Evolutionary conservation across 371 early-diverging fungal species (phyloP).

Genomic region (Paraphysoderma sedebokerense): DNA sequence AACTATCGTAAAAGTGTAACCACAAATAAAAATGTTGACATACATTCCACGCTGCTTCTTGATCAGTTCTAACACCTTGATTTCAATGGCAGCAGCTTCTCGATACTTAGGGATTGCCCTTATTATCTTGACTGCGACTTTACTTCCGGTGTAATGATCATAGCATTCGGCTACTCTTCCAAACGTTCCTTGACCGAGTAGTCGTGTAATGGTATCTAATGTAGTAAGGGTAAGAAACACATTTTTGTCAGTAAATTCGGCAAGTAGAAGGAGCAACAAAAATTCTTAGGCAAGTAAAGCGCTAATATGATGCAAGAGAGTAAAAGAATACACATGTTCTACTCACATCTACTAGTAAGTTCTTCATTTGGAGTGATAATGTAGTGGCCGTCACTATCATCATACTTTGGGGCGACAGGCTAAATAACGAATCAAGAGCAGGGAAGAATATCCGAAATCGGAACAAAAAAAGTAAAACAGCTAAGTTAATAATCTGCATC

Average conservation of each 20-base stretch:
- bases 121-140: constrained; percentile 67
- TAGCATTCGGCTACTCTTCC: constrained; percentile 86
- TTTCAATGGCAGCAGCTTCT: constrained; percentile 80
- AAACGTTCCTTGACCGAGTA: constrained; percentile 93
- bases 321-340: background rate
- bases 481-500: too few species aligned
- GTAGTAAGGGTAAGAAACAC: background rate
- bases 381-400: constrained; percentile 87
- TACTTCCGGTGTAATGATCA: constrained; percentile 24
- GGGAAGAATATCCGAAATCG: too few species aligned
- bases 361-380: constrained; percentile 54
- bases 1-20: background rate
- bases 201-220: constrained; percentile 55
- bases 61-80: constrained; percentile 53
- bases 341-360: constrained; percentile 51
- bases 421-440: too few species aligned
- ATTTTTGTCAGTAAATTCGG: background rate
- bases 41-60: too few species aligned
- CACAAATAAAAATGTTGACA: too few species aligned
- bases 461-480: too few species aligned
- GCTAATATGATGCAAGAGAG: too few species aligned
- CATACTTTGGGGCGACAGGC: too few species aligned
- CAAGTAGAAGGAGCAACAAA: too few species aligned
- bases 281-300: too few species aligned
- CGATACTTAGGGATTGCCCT: constrained; percentile 85